phyloP scores from a whole-genome alignment of 345 rosid genomes.

The Hypericum perforatum region DNA sequence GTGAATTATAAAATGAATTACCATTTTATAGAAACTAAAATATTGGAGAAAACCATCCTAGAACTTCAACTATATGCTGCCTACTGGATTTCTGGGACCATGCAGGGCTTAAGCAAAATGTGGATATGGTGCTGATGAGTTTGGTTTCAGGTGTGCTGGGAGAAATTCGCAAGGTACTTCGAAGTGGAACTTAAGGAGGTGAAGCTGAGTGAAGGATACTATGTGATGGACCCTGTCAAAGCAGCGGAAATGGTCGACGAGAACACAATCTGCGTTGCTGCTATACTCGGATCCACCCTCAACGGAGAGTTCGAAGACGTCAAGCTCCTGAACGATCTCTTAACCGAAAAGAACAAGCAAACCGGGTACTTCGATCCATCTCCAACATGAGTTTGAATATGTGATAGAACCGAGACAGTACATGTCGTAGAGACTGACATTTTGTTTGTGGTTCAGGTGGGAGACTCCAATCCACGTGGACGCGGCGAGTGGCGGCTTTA shows the following conservation, averaged over 20 bases:
- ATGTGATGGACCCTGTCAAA: conserved; percentile 7
- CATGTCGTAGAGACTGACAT: too few species aligned
- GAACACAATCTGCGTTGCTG: conserved; percentile 9
- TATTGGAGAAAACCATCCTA: too few species aligned
- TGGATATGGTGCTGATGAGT: too few species aligned
- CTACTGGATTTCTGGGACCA: too few species aligned
- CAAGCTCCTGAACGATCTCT: conserved; percentile 5
- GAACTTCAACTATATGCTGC: too few species aligned
- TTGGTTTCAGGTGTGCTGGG: conserved; percentile 6
- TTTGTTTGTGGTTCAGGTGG: background rate
- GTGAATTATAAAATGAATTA: too few species aligned
- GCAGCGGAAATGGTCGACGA: conserved; percentile 8
- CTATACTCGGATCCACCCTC: conserved; percentile 6
- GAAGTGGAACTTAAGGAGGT: conserved; percentile 10
- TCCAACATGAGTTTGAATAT: too few species aligned
- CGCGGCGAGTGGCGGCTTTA: conserved; percentile 8
- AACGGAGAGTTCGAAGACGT: conserved; percentile 9
- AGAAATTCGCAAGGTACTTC: conserved; percentile 8
- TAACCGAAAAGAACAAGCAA: conserved; percentile 1
- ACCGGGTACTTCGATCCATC: background rate
- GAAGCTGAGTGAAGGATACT: conserved; percentile 6
- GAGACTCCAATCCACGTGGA: conserved; percentile 9
- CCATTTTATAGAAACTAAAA: too few species aligned
- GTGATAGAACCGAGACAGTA: too few species aligned
- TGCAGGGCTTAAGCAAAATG: too few species aligned